Conservation (phyloP, 306 rosid species). For the Senna tora region DNA sequence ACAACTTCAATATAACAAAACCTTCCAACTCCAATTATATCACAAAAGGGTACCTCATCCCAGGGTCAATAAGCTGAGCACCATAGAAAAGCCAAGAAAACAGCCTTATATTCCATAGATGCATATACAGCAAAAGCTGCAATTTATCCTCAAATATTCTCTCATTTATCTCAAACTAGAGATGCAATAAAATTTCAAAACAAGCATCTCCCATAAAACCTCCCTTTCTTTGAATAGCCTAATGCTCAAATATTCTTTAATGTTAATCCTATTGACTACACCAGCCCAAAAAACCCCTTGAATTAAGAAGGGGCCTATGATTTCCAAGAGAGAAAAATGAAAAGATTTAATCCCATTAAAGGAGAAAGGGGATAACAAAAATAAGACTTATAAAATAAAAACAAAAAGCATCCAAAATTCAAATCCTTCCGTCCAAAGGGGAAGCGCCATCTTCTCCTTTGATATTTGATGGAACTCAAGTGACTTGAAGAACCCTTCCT, state of each 20-base stretch:
- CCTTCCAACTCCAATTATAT: constrained; percentile 21
- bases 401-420: background rate
- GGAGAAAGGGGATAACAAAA: background rate
- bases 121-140: constrained; percentile 21
- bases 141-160: constrained; percentile 12
- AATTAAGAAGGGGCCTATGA: constrained; percentile 11
- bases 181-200: constrained; percentile 21
- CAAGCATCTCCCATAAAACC: background rate
- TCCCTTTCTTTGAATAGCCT: constrained; percentile 18
- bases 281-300: background rate
- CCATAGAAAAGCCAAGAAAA: constrained; percentile 24
- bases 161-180: constrained; percentile 19
- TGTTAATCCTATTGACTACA: constrained; percentile 7
- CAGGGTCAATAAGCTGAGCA: constrained; percentile 12
- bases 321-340: constrained; percentile 27
- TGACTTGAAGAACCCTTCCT: too few species aligned
- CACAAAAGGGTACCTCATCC: constrained; percentile 7
- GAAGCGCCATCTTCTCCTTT: background rate
- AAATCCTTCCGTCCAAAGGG: constrained; percentile 8
- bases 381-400: background rate
- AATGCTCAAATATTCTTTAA: constrained; percentile 17
- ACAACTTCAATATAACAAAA: constrained; percentile 3
- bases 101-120: background rate
- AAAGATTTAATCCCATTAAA: background rate
- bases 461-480: too few species aligned